phyloP scores from a whole-genome alignment of 352 stramenopile genomes.

The Phytophthora aleatoria region DNA sequence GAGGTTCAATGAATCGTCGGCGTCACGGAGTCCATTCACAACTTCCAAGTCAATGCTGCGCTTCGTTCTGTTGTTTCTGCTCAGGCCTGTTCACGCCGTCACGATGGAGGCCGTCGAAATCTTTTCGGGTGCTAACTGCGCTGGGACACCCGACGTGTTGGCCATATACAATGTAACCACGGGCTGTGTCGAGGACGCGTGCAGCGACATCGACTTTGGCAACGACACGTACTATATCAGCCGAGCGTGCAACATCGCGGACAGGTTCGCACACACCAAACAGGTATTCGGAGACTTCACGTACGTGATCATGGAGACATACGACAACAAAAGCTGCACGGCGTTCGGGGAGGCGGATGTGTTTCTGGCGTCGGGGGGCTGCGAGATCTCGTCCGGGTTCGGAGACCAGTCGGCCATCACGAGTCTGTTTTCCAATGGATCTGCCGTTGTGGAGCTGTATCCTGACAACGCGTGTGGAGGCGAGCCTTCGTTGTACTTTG shows the following conservation, averaged over 20 bases:
- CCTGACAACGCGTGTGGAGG: slow-evolving; percentile 18
- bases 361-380: slow-evolving; percentile 18
- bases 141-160: slow-evolving; percentile 19
- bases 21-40: slow-evolving; percentile 7
- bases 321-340: slow-evolving; percentile 16
- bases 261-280: slow-evolving; percentile 11
- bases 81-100: neutral
- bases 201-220: slow-evolving; percentile 13
- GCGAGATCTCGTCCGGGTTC: slow-evolving; percentile 21
- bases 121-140: slow-evolving; percentile 24
- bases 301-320: slow-evolving; percentile 29
- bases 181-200: slow-evolving; percentile 12
- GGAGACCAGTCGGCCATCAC: slow-evolving; percentile 19
- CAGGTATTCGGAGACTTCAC: slow-evolving; percentile 20
- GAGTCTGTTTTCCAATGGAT: slow-evolving; percentile 24
- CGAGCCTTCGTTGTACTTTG: slow-evolving; percentile 21
- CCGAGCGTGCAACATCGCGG: slow-evolving; percentile 18
- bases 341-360: slow-evolving; percentile 17
- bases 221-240: slow-evolving; percentile 22
- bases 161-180: slow-evolving; percentile 13
- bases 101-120: slow-evolving; percentile 18
- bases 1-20: neutral
- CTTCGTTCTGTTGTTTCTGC: slow-evolving; percentile 1
- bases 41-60: neutral
- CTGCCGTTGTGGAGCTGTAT: slow-evolving; percentile 18